Evolutionary conservation across 2,329 filamentous ascomycete genomes (phyloP), one percentile per base, ranked within the genome.

Genomic region (Sporothrix humicola): DNA sequence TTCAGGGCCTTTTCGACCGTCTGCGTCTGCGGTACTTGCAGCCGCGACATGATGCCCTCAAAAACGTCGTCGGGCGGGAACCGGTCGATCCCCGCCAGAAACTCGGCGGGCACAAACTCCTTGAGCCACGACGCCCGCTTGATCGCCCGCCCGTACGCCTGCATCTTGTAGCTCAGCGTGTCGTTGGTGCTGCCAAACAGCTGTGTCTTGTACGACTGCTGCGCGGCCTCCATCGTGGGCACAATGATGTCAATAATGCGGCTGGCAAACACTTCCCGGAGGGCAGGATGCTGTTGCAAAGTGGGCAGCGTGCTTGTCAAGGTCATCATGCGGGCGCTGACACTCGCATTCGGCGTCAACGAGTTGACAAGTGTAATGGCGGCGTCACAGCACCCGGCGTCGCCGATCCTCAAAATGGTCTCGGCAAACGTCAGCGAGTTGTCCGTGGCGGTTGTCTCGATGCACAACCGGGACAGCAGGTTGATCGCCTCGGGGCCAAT

Each of bases 31-130:
- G 74, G 69, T 1, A 58, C 23, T 15, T 76, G 50, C 7, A 77
- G 69, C 4, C 75, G 74, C 20, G 74, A 73, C 56, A 77, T 75
- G 15, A 78, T 75, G 48, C 72, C 72, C 12, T 75, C 52, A 20
- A 77, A 69, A 1, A 72, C 72, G 13, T 76, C 73, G 20, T 75
- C 61, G 2, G 74, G 44, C 0, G 77, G 77, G 23, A 78, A 73
- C 12, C 61, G 72, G 17, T 72, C 15, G 42, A 78, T 20, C 2
- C n/a, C 73, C 31, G 63, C 50, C 13, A 76, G 15, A 10, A 78
- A 75, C 2, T 70, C 66, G 0, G 71, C 52, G 12, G 74, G 44
- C 42, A 78, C 66, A 15, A 37, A 48, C 10, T 66, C 59, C 26
- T 70, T 65, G 0, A 77, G 72, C 77, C 77, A 78, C 2, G 66